Evolutionary conservation across 2,329 filamentous ascomycete genomes (phyloP), one percentile per base, ranked within the genome.

Genomic region (Monosporascus sp.): DNA sequence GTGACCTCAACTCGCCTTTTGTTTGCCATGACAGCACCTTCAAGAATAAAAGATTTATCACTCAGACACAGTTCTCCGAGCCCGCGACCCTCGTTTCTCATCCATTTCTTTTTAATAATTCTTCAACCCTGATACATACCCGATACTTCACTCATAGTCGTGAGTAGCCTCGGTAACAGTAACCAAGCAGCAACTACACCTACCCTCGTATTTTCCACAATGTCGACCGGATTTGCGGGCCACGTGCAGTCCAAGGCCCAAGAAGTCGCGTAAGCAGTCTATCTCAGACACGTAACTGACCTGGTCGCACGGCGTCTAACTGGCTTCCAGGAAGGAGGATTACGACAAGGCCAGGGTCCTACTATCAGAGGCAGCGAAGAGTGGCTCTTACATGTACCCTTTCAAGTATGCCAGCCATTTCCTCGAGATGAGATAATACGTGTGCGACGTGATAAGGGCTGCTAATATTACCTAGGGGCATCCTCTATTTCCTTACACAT

Each of bases 341-440:
- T 85, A 86, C 53, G 78, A 82, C 56, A 84, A 85, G 58, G 81
- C 88, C 52, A 83, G 77, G 60, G 71, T 71, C 17, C 75, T 91
- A 38, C 78, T 89, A 43, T 72, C 78, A 41, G 84, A 90, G 64
- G 89, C 90, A 35, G 82, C 85, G 50, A 83, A 78, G 62, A 96
- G 91, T 58, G 83, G 85, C 49, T 84, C 91, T 24, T 96, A 94
- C 67, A 71, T 95, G 58, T 97, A 96, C 71, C 93, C 93, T 26
- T 78, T 97, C 71, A 91, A 81, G 76, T 80, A 67, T 35, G 56
- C 26, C 14, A 35, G 31, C 41, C 20, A 7, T 51, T 20, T 19
- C 17, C 45, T 9, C 24, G 19, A 46, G 20, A 20, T 37, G 24
- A 11, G n/a, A 35, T 19, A 7, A 37, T 24, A 37, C 17, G 48